These are phyloP conservation scores for Colletotrichum navitas DNA, from an alignment of 2,329 filamentous ascomycete genomes.

Conservation along the genomic window DNA sequence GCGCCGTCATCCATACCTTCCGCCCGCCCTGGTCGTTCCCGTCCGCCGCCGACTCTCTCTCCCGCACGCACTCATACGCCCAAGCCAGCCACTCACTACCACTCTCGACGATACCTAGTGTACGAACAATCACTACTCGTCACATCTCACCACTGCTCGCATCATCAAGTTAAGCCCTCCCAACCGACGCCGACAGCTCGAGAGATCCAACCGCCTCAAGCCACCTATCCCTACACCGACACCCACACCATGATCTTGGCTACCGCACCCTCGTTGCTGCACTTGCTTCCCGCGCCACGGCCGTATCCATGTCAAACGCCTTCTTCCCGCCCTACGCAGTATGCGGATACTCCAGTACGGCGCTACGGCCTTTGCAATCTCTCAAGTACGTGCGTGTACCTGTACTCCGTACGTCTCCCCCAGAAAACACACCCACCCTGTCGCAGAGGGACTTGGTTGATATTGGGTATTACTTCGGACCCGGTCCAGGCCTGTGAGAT, in stretches of 20 bases:
- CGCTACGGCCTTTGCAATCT: not conserved
- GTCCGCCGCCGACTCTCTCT: not conserved
- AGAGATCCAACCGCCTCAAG: not conserved
- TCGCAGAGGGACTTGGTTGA: not conserved
- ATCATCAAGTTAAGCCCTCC: not conserved
- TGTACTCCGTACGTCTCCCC: no score
- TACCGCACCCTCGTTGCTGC: not conserved
- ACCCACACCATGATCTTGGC: not conserved
- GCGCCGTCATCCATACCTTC: not conserved
- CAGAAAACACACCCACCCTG: not conserved
- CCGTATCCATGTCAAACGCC: slow-evolving; percentile 22
- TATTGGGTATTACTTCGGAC: not conserved
- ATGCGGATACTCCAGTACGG: no score
- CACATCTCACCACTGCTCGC: not conserved
- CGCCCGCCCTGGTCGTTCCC: not conserved
- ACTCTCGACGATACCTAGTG: not conserved
- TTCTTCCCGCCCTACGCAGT: not conserved
- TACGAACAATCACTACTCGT: not conserved
- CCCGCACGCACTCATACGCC: not conserved
- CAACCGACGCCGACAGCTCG: not conserved
- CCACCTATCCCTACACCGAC: not conserved
- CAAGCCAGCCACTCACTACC: not conserved
- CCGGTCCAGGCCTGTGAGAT: slow-evolving; percentile 22
- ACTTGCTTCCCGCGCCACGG: slow-evolving; percentile 22
- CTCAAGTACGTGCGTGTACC: no score